Percentiles rank a stretch among this genome's conserved stretches.
phyloP scores from a whole-genome alignment of 2,329 filamentous ascomycete species.

The Colletotrichum sp. region DNA sequence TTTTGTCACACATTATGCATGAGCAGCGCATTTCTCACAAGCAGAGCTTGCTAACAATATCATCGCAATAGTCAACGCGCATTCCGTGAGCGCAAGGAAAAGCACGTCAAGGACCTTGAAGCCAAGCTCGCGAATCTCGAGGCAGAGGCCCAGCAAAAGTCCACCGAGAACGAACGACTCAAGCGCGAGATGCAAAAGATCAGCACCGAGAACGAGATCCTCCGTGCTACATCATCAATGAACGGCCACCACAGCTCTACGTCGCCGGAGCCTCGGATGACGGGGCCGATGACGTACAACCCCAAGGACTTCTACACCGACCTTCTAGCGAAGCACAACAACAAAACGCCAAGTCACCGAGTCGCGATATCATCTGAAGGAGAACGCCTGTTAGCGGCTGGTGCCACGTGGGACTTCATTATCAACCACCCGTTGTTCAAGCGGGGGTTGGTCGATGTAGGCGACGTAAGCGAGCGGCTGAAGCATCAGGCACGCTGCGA shows the following conservation, averaged over 20 bases:
- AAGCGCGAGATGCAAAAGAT: conserved; percentile 84
- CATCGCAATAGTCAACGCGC: conserved; percentile 76
- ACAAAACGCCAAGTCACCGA: conserved; percentile 71
- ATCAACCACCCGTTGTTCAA: conserved; percentile 80
- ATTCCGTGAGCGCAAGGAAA: conserved; percentile 95
- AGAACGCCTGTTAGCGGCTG: conserved; percentile 73
- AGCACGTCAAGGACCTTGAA: conserved; percentile 92
- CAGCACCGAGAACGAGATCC: conserved; percentile 89
- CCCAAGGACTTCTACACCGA: conserved; percentile 75
- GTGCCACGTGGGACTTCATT: conserved; percentile 89
- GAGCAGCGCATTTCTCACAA: neutral
- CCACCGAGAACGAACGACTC: conserved; percentile 84
- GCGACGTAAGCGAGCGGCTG: conserved; percentile 78
- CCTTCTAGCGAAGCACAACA: conserved; percentile 64
- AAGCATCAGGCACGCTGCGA: conserved; percentile 81
- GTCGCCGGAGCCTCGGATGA: conserved; percentile 54
- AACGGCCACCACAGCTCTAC: conserved; percentile 39
- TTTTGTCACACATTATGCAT: neutral
- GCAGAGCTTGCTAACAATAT: neutral
- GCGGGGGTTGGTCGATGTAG: conserved; percentile 80
- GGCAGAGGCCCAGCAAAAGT: conserved; percentile 72
- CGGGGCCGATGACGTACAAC: conserved; percentile 73
- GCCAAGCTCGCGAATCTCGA: conserved; percentile 81
- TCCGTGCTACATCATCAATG: conserved; percentile 75
- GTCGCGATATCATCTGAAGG: conserved; percentile 70